A percentile compares a stretch with the other conserved stretches of the same genome.
phyloP scores from a whole-genome alignment of 139 green algal genomes.

The Astrephomene gubernaculifera region DNA sequence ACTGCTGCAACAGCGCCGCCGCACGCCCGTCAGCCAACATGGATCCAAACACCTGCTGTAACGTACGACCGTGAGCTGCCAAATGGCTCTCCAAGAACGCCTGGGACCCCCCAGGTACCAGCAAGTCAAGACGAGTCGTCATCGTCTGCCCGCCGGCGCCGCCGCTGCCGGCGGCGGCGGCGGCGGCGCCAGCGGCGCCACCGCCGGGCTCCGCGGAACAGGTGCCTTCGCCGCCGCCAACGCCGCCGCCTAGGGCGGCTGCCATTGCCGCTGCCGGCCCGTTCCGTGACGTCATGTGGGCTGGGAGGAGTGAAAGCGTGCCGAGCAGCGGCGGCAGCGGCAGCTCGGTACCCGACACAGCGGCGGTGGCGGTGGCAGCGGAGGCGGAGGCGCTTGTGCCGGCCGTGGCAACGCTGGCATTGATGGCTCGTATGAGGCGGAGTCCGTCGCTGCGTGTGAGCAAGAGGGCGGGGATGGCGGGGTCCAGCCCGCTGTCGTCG shows the following conservation, averaged over 20 bases:
- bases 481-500: constrained; percentile 21
- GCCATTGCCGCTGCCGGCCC: not conserved
- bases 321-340: not conserved
- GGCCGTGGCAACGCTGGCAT: not conserved
- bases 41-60: constrained; percentile 40
- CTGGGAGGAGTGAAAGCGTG: not conserved
- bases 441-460: not conserved
- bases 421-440: constrained; percentile 19
- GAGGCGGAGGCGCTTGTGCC: too few species aligned
- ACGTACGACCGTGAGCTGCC: constrained; percentile 3
- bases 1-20: constrained; percentile 42
- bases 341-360: too few species aligned
- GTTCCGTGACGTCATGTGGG: not conserved
- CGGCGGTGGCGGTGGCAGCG: too few species aligned
- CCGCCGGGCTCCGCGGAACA: not conserved
- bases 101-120: constrained; percentile 18
- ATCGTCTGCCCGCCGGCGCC: not conserved
- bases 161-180: not conserved
- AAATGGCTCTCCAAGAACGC: constrained; percentile 41
- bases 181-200: not conserved
- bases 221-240: not conserved
- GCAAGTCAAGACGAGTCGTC: constrained; percentile 29
- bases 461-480: constrained; percentile 51
- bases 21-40: constrained; percentile 38
- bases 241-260: not conserved